phyloP scores from a whole-genome alignment of 495 filamentous ascomycete species.

The Trichoderma orchidacearum region DNA sequence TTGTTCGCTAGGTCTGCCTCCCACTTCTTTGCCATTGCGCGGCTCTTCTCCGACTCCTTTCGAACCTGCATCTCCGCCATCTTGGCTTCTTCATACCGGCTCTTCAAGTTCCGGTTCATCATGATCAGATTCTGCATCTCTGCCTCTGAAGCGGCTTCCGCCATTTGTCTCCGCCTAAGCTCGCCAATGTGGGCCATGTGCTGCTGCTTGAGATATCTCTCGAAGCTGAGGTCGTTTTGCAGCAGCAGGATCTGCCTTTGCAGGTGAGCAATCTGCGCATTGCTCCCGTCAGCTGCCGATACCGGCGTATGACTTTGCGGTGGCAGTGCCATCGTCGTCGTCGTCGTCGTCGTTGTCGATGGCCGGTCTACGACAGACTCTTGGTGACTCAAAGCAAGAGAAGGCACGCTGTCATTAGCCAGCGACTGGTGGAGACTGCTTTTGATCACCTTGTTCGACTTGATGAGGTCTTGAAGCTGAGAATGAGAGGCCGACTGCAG shows the following conservation, averaged over 20 bases:
- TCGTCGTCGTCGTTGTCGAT: neutral
- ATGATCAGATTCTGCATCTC: conserved; percentile 65
- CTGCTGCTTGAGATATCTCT: conserved; percentile 62
- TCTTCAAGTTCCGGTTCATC: conserved; percentile 53
- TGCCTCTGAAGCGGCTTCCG: conserved; percentile 55
- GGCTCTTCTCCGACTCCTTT: conserved; percentile 49
- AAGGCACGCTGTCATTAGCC: conserved; percentile 36
- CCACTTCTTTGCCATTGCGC: conserved; percentile 55
- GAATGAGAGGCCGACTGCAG: conserved; percentile 27
- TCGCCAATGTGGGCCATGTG: conserved; percentile 63
- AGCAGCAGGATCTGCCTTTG: conserved; percentile 53
- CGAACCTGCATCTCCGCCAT: conserved; percentile 45
- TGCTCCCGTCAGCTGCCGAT: conserved; percentile 3
- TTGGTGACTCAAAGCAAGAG: conserved; percentile 27
- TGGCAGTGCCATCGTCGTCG: conserved; percentile 9
- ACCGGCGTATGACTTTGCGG: conserved; percentile 1
- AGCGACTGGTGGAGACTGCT: conserved; percentile 36
- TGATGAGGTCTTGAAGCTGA: conserved; percentile 40
- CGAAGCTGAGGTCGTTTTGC: conserved; percentile 63
- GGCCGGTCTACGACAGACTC: conserved; percentile 20
- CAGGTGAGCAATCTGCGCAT: conserved; percentile 39
- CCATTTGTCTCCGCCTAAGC: conserved; percentile 50
- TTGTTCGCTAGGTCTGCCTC: conserved; percentile 49
- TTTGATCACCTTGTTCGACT: conserved; percentile 34
- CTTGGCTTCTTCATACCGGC: conserved; percentile 54